Percentiles rank a stretch among this genome's conserved stretches.
Evolutionary conservation across 805 yeast genomes (phyloP).

Genomic region (Saccharomycopsis sp.): DNA sequence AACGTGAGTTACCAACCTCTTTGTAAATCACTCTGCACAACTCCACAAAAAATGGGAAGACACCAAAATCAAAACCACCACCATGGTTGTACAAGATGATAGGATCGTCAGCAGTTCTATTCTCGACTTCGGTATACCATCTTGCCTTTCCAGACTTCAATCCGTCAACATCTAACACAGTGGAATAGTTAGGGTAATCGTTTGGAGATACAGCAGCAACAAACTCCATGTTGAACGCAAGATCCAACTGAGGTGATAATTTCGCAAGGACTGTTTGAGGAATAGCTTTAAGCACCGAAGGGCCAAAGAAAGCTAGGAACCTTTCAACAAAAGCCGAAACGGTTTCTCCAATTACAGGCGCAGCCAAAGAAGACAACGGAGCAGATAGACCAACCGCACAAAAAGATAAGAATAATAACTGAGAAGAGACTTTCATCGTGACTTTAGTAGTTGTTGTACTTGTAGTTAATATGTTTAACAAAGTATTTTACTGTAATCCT

Average conservation of each 20-base stretch:
- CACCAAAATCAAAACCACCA: constrained; percentile 3
- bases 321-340: neutral
- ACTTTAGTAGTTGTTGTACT: neutral
- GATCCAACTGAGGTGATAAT: neutral
- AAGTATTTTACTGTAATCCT: no score
- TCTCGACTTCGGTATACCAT: constrained; percentile 6
- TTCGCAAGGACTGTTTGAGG: neutral
- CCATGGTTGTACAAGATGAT: constrained; percentile 7
- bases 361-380: neutral
- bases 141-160: neutral
- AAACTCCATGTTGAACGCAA: neutral
- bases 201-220: neutral
- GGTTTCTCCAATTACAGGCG: neutral
- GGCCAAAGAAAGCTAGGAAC: neutral
- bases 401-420: neutral
- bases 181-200: neutral
- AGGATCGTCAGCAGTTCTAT: constrained; percentile 4
- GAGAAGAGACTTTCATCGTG: neutral
- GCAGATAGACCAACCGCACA: neutral
- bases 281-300: neutral
- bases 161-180: neutral
- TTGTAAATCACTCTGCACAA: neutral
- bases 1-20: constrained; percentile 7
- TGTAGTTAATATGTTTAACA: neutral
- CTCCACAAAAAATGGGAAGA: neutral